These are phyloP conservation scores for Hygrophila difformis DNA, from an alignment of 257 asterid genomes.

Conservation along the genomic window DNA sequence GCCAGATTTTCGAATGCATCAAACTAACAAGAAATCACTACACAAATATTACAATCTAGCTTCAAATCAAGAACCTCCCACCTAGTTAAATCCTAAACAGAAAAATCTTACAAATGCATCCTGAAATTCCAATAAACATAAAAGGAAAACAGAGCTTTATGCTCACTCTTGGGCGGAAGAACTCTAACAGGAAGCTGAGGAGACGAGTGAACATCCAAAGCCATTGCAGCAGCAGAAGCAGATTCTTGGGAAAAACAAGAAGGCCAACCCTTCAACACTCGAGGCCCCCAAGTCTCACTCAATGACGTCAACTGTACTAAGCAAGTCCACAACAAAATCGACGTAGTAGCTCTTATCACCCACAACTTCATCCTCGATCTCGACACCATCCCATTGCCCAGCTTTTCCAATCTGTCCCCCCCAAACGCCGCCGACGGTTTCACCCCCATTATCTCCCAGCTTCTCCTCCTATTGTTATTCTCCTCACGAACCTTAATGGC, in stretches of 20 bases:
- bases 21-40: no score
- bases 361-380: conserved; percentile 85
- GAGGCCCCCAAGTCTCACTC: conserved; percentile 86
- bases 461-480: conserved; percentile 31
- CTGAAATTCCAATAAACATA: no score
- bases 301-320: conserved; percentile 81
- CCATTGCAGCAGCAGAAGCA: conserved; percentile 25
- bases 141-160: no score
- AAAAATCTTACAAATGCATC: no score
- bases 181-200: conserved; percentile 48
- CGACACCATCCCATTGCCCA: conserved; percentile 57
- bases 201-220: conserved; percentile 50
- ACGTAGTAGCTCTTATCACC: conserved; percentile 79
- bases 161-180: conserved; percentile 92
- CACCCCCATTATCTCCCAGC: conserved; percentile 60
- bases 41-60: no score
- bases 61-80: no score
- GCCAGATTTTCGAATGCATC: no score
- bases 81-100: no score
- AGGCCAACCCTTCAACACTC: conserved; percentile 88
- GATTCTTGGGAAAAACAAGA: conserved; percentile 79
- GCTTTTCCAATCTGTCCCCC: conserved; percentile 60
- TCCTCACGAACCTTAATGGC: conserved; percentile 36
- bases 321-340: conserved; percentile 82
- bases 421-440: conserved; percentile 53